Conservation (phyloP, 148 eudicot genomes). For the Vaccinium vitisidaea region DNA sequence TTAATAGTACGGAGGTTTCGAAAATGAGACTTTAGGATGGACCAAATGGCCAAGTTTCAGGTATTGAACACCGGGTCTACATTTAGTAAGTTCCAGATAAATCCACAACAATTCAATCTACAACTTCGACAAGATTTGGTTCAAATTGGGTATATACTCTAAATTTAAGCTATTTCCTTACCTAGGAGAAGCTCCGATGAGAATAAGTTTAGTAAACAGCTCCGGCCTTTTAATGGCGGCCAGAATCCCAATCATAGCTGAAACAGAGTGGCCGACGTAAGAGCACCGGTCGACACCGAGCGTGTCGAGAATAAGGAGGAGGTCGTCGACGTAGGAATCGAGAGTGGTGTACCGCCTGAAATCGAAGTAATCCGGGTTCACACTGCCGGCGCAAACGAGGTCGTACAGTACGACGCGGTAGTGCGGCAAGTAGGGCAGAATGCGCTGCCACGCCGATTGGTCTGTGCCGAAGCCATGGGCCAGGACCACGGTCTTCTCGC, state of each 20-base stretch:
- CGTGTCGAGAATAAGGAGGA: conserved; percentile 61
- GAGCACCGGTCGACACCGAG: conserved; percentile 52
- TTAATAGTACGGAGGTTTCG: too few species aligned
- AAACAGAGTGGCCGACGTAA: conserved; percentile 61
- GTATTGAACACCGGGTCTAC: too few species aligned
- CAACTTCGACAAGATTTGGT: neutral
- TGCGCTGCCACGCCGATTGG: conserved; percentile 91
- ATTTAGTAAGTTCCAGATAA: neutral
- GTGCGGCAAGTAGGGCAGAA: conserved; percentile 61
- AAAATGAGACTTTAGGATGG: too few species aligned
- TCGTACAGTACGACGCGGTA: conserved; percentile 70
- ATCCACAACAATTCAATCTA: neutral
- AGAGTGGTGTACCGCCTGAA: conserved; percentile 74
- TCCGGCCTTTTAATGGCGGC: conserved; percentile 55
- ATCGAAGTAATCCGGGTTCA: conserved; percentile 84
- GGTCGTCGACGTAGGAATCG: conserved; percentile 81
- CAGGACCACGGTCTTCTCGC: conserved; percentile 54
- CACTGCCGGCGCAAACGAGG: conserved; percentile 92
- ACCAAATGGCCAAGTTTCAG: too few species aligned
- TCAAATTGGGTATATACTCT: too few species aligned
- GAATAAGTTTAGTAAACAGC: conserved; percentile 48
- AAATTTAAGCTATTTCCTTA: conserved; percentile 15
- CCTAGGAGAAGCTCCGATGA: conserved; percentile 77
- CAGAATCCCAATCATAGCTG: conserved; percentile 53
- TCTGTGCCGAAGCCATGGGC: conserved; percentile 95